phyloP scores from a whole-genome alignment of 768 basidiomycete species.

The Exidia glandulosa region DNA sequence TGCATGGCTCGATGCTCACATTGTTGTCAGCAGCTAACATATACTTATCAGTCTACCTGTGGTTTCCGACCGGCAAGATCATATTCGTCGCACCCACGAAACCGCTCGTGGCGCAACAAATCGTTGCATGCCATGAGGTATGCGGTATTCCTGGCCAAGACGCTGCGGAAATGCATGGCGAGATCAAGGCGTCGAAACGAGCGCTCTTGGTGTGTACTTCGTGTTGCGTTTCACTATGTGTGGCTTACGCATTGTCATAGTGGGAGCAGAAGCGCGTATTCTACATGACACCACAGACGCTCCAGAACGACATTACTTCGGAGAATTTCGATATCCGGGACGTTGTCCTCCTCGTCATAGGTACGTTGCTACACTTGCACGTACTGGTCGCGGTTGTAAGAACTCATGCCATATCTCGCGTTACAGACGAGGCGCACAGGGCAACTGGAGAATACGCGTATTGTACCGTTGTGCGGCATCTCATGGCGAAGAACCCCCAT shows the following conservation, averaged over 20 bases:
- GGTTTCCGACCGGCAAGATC: slow-evolving; percentile 87
- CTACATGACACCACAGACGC: slow-evolving; percentile 93
- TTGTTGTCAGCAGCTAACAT: background rate
- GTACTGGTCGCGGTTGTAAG: background rate
- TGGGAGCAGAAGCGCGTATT: slow-evolving; percentile 80
- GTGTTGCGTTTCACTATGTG: slow-evolving; percentile 9
- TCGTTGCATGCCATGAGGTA: slow-evolving; percentile 82
- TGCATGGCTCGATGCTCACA: slow-evolving; percentile 6
- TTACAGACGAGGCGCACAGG: slow-evolving; percentile 84
- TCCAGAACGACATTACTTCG: slow-evolving; percentile 71
- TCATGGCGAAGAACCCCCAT: slow-evolving; percentile 91
- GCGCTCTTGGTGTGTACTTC: slow-evolving; percentile 42
- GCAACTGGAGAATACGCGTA: slow-evolving; percentile 92
- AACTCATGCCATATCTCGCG: background rate
- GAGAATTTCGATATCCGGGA: slow-evolving; percentile 68
- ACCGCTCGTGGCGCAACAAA: slow-evolving; percentile 91
- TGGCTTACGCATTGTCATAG: slow-evolving; percentile 24
- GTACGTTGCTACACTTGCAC: slow-evolving; percentile 27
- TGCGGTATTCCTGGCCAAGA: slow-evolving; percentile 88
- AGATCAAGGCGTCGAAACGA: slow-evolving; percentile 43
- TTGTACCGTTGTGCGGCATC: slow-evolving; percentile 71
- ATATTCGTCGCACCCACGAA: slow-evolving; percentile 95
- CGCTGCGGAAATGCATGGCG: slow-evolving; percentile 79
- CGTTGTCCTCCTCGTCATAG: slow-evolving; percentile 81
- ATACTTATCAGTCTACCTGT: slow-evolving; percentile 57